phyloP scores from a whole-genome alignment of 495 filamentous ascomycete genomes.

The Paragyromitra xinjiangensis region DNA sequence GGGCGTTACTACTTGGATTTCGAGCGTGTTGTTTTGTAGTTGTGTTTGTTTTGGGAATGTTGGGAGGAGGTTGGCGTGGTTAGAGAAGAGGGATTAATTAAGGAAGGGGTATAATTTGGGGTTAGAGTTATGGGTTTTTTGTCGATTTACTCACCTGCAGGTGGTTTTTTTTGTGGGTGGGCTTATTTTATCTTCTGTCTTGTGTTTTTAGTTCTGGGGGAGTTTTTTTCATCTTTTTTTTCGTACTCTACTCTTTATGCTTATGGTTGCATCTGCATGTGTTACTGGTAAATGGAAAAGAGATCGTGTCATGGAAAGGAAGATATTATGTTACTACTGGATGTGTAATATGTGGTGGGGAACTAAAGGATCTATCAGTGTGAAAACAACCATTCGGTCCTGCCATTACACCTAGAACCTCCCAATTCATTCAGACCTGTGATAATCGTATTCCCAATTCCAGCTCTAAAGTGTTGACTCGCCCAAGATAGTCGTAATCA shows the following conservation, averaged over 20 bases:
- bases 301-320: neutral
- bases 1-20: slow-evolving; percentile 84
- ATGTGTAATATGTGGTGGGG: neutral
- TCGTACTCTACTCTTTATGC: neutral
- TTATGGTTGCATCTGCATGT: neutral
- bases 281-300: neutral
- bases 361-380: neutral
- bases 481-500: neutral
- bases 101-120: neutral
- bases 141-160: neutral
- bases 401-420: neutral
- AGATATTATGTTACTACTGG: neutral
- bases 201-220: neutral
- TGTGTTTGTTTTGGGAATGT: slow-evolving; percentile 97
- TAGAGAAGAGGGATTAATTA: slow-evolving; percentile 48
- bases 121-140: neutral
- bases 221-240: neutral
- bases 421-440: too few species aligned
- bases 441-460: neutral
- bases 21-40: slow-evolving; percentile 91
- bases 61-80: slow-evolving; percentile 76
- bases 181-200: neutral
- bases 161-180: neutral
- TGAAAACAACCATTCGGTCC: neutral
- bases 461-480: neutral